phyloP scores from a whole-genome alignment of 306 rosid species.

The Pyrus pyrifolia region DNA sequence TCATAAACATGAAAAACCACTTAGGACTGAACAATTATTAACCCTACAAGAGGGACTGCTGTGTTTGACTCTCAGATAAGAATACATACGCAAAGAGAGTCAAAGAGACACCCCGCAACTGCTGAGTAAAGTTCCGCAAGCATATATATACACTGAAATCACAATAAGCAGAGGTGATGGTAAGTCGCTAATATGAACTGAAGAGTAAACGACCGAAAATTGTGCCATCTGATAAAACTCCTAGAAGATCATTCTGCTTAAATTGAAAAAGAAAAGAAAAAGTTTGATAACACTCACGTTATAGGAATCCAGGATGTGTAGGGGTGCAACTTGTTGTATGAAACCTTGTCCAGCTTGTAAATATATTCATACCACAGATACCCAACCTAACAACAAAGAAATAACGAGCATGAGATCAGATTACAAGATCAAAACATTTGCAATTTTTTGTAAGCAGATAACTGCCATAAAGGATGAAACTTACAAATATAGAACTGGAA shows the following conservation, averaged over 20 bases:
- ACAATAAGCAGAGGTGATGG: constrained; percentile 3
- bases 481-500: constrained; percentile 60
- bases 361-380: constrained; percentile 89
- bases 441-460: constrained; percentile 1
- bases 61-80: constrained; percentile 18
- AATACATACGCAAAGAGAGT: constrained; percentile 85
- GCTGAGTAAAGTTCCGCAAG: constrained; percentile 90
- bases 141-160: constrained; percentile 83
- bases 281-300: constrained; percentile 52
- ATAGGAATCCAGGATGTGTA: constrained; percentile 99
- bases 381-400: constrained; percentile 56
- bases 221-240: not conserved
- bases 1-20: not conserved
- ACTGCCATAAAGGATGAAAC: constrained; percentile 24
- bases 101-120: constrained; percentile 69
- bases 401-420: constrained; percentile 22
- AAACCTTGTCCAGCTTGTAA: constrained; percentile 94
- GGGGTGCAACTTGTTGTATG: constrained; percentile 89
- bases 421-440: constrained; percentile 5
- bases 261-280: not conserved
- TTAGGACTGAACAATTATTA: not conserved
- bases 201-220: not conserved
- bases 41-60: not conserved
- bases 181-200: not conserved
- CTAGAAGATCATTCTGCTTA: not conserved